Conservation (phyloP, 2,329 filamentous ascomycete species). For the Talaromyces atroroseus region DNA sequence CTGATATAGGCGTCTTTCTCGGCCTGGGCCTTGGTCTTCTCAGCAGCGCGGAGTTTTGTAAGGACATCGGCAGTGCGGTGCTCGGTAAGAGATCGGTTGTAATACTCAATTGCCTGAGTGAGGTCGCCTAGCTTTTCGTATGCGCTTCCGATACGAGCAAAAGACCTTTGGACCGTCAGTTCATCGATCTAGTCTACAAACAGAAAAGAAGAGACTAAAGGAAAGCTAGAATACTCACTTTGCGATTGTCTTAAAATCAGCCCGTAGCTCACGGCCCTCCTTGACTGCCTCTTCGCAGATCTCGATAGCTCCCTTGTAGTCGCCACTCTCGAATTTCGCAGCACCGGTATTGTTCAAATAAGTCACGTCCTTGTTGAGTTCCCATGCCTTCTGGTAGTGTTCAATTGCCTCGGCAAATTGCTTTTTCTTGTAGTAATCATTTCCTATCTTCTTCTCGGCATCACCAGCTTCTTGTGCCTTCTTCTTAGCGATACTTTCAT, state of each 20-base stretch:
- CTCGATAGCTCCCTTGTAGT: slow-evolving; percentile 82
- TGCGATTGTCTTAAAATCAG: slow-evolving; percentile 97
- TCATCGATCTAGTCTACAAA: neutral
- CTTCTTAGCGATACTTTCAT: slow-evolving; percentile 76
- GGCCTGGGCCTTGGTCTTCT: slow-evolving; percentile 75
- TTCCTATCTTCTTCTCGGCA: slow-evolving; percentile 89
- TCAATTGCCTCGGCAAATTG: slow-evolving; percentile 91
- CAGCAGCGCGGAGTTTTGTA: slow-evolving; percentile 81
- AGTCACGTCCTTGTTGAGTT: slow-evolving; percentile 88
- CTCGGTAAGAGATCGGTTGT: slow-evolving; percentile 90
- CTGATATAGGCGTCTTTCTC: slow-evolving; percentile 79
- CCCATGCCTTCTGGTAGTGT: slow-evolving; percentile 95
- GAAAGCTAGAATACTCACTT: slow-evolving; percentile 53
- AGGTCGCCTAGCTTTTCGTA: slow-evolving; percentile 88
- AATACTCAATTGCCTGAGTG: slow-evolving; percentile 74
- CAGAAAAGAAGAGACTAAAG: neutral
- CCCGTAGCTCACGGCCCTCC: slow-evolving; percentile 80
- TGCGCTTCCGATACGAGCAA: slow-evolving; percentile 85
- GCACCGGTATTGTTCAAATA: slow-evolving; percentile 96
- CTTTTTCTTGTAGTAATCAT: slow-evolving; percentile 96
- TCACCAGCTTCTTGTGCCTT: slow-evolving; percentile 91
- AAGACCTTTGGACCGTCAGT: slow-evolving; percentile 49
- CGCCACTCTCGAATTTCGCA: slow-evolving; percentile 92
- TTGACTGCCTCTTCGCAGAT: slow-evolving; percentile 82
- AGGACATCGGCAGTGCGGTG: slow-evolving; percentile 93